Conservation (phyloP, 225 moss, liverwort and hornwort species). For the Straminergon stramineum region DNA sequence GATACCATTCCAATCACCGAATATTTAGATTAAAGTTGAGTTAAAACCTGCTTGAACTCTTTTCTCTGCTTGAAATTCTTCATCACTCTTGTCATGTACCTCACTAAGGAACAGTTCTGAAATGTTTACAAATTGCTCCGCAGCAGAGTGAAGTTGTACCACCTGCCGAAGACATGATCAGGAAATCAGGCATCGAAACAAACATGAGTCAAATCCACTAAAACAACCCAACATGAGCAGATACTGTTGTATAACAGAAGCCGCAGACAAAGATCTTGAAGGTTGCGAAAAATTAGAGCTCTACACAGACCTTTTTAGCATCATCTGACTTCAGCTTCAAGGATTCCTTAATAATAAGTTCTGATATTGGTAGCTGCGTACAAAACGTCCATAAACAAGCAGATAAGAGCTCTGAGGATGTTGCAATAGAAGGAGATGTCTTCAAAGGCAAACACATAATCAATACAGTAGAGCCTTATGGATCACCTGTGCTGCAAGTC, state of each 20-base stretch:
- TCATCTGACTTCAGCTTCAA: slow-evolving; percentile 78
- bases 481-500: not conserved
- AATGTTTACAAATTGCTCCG: slow-evolving; percentile 24
- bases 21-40: not conserved
- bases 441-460: not conserved
- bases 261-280: not conserved
- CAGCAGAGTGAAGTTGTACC: slow-evolving; percentile 23
- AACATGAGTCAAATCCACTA: not conserved
- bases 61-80: slow-evolving; percentile 6
- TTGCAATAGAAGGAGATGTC: not conserved
- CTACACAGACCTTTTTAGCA: slow-evolving; percentile 47
- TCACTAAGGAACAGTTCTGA: slow-evolving; percentile 6
- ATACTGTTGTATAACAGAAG: not conserved
- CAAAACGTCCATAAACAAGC: not conserved
- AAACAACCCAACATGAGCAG: not conserved
- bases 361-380: slow-evolving; percentile 52
- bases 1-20: not conserved
- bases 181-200: not conserved
- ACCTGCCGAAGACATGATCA: slow-evolving; percentile 9
- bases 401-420: not conserved
- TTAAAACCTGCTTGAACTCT: slow-evolving; percentile 30
- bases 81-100: not conserved
- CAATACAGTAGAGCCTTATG: not conserved
- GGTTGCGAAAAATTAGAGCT: not conserved
- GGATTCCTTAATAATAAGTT: slow-evolving; percentile 55